These are phyloP conservation scores for Penicillium canariense DNA, from an alignment of 495 filamentous ascomycete species.

Conservation along the genomic window DNA sequence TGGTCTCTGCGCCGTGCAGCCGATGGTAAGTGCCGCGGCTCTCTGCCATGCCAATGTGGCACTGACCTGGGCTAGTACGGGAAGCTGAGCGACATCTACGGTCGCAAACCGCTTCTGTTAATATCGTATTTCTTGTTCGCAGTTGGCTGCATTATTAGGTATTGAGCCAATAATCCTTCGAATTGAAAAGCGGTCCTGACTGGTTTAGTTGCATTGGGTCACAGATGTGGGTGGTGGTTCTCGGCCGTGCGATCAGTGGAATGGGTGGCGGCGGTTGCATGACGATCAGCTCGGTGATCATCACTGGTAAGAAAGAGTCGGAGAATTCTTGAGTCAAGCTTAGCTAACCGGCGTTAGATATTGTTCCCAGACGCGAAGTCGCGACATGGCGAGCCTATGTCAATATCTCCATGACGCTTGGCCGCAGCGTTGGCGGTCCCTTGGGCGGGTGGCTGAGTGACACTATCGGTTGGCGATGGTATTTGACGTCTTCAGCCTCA, in stretches of 20 bases:
- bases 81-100: slow-evolving; percentile 48
- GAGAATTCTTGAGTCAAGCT: not conserved
- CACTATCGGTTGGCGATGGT: slow-evolving; percentile 67
- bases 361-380: slow-evolving; percentile 65
- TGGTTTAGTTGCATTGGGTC: slow-evolving; percentile 47
- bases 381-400: slow-evolving; percentile 65
- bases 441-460: slow-evolving; percentile 64
- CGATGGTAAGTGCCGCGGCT: slow-evolving; percentile 35
- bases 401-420: slow-evolving; percentile 62
- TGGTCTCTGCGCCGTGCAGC: slow-evolving; percentile 58
- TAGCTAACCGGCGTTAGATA: slow-evolving; percentile 40
- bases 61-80: slow-evolving; percentile 32
- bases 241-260: slow-evolving; percentile 58
- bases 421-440: slow-evolving; percentile 63
- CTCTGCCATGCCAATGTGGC: not conserved
- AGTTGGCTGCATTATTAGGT: slow-evolving; percentile 43
- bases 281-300: slow-evolving; percentile 57
- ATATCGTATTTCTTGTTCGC: slow-evolving; percentile 44
- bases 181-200: not conserved
- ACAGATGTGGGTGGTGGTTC: slow-evolving; percentile 51
- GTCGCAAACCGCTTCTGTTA: slow-evolving; percentile 41
- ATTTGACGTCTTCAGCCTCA: not conserved
- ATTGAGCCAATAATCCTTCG: not conserved
- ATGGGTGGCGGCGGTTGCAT: slow-evolving; percentile 59
- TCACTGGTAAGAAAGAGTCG: slow-evolving; percentile 47